Base-by-base conservation (phyloP, 2,329 filamentous ascomycete genomes). In the Cladosporium velox region DNA sequence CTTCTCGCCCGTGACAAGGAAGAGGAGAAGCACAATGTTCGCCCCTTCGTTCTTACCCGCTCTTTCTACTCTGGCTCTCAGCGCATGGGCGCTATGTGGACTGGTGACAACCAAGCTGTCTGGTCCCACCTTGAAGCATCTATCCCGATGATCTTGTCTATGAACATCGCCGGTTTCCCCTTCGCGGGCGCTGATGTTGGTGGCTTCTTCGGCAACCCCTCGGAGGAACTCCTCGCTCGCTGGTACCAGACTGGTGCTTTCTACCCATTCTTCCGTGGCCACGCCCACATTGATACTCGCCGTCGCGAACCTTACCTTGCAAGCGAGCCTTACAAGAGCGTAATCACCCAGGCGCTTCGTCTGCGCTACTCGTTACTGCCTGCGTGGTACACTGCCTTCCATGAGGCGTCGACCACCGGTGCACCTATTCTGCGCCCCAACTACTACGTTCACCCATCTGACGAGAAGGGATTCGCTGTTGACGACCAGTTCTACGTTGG, bases 171-270 rank as follows among this genome's bases (percentile, higher is more conserved):
- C 1, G 95, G 95, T 8, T 98, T 91, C 78, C 95, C 95, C 12
- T 98, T 98, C 75, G 88, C 92, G 0, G 95, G 95, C 65, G 95
- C 95, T 62, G 95, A 99, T 80, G 93, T 99, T 59, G 95, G 93
- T 66, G 95, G 95, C 32, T 99, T 99, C 85, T 99, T 99, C 74
- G 94, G 95, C 65, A 97, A 99, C 79, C 95, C 95, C 0, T 91
- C 91, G 73, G 93, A 93, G 75, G 94, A 99, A 67, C 86, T 99
- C 26, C 85, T 96, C 72, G 91, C 91, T 12, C 89, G 95, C 47
- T 99, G 95, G 95, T 99, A 97, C 80, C 95, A 99, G 79, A 88
- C 93, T 38, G 95, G 95, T 68, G 91, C 92, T 65, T 99, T 96
- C 84, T 98, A 98, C 78, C 95, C 95, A 8, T 99, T 98, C 83